Evolutionary conservation across 352 stramenopile species (phyloP).

Genomic region (Globisporangium spinosum): DNA sequence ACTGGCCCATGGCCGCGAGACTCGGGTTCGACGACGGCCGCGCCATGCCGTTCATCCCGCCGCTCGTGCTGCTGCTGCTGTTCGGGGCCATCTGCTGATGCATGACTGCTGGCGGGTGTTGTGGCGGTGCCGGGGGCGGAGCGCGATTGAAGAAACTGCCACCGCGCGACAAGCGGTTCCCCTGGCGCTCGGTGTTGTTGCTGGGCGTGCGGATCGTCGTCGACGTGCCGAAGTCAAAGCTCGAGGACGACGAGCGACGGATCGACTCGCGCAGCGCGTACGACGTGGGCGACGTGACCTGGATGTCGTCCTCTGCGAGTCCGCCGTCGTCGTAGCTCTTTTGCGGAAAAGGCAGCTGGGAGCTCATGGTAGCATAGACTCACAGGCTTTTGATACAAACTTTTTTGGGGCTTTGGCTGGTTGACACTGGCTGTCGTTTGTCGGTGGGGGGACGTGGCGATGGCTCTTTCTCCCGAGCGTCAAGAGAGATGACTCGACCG

Average conservation of each 20-base stretch:
- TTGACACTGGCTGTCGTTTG: background rate
- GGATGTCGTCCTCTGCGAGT: constrained; percentile 53
- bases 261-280: constrained; percentile 77
- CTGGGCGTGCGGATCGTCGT: constrained; percentile 19
- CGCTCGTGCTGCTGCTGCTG: background rate
- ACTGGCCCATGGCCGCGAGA: constrained; percentile 36
- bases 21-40: constrained; percentile 68
- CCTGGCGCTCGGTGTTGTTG: constrained; percentile 14
- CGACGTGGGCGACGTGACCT: constrained; percentile 80
- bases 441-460: background rate
- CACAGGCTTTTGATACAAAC: background rate
- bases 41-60: constrained; percentile 30
- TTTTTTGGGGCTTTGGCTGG: background rate
- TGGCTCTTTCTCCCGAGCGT: no score
- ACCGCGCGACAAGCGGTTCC: constrained; percentile 36
- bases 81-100: constrained; percentile 13
- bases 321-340: constrained; percentile 30
- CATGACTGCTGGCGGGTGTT: constrained; percentile 36
- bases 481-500: background rate
- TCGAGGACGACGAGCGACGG: constrained; percentile 63
- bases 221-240: constrained; percentile 34
- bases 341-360: constrained; percentile 8
- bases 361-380: constrained; percentile 18
- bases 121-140: constrained; percentile 56
- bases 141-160: constrained; percentile 62